Evolutionary conservation across 139 green algal species (phyloP).

Genomic region (Chlamydomonas schloesseri): DNA sequence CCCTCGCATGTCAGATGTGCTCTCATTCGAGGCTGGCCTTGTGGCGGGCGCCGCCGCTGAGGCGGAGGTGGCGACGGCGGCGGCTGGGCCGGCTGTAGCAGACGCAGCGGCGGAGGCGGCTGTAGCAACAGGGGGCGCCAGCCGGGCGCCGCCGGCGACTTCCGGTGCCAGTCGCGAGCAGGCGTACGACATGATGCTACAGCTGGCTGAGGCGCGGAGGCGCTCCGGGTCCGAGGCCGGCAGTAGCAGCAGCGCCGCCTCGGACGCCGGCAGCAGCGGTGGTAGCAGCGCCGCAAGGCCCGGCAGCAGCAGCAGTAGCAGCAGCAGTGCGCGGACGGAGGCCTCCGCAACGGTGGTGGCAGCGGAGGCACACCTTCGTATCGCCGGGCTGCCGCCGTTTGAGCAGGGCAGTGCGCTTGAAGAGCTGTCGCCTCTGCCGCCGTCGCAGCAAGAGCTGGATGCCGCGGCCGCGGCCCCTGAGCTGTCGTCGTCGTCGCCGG

Average conservation of each 20-base stretch:
- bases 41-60: background rate
- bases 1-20: background rate
- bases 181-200: conserved; percentile 33
- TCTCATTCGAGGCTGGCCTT: conserved; percentile 25
- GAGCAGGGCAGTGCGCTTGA: background rate
- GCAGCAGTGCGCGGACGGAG: background rate
- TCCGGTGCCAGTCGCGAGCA: background rate
- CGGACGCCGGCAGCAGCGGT: background rate
- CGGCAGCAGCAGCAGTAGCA: conserved; percentile 32
- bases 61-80: background rate
- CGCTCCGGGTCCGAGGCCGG: background rate
- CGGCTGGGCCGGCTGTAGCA: background rate
- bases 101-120: background rate
- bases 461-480: too few species aligned
- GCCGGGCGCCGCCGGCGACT: background rate
- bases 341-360: background rate
- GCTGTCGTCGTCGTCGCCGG: background rate
- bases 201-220: conserved; percentile 18
- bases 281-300: background rate
- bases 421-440: conserved; percentile 36
- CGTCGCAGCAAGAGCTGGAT: background rate
- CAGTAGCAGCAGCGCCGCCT: background rate
- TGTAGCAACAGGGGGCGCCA: background rate
- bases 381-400: conserved; percentile 15
- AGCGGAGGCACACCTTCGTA: background rate